A percentile compares a stretch with the other conserved stretches of the same genome.
Conservation (phyloP, 1,284 basidiomycete genomes). For the Tylopilus sp. region DNA sequence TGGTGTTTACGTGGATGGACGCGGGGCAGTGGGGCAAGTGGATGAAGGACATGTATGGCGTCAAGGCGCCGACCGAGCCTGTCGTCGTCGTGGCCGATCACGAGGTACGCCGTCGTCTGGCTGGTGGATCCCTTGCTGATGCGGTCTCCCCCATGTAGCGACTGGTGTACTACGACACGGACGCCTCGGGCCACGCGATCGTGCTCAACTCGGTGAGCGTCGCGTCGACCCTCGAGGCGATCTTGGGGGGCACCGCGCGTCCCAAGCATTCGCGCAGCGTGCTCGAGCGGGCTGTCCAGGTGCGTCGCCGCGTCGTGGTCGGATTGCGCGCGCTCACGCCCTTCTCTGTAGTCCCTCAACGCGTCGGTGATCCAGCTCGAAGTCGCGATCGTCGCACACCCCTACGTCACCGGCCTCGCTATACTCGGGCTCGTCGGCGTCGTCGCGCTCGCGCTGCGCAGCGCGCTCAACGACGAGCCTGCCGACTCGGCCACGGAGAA, state of each 20-base stretch:
- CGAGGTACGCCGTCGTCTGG: constrained; percentile 36
- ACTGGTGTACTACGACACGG: constrained; percentile 66
- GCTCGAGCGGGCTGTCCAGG: constrained; percentile 65
- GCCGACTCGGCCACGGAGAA: constrained; percentile 13
- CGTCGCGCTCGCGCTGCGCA: constrained; percentile 14
- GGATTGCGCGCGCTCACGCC: no score
- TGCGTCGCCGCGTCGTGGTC: no score
- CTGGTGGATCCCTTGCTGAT: not conserved
- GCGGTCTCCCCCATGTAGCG: constrained; percentile 35
- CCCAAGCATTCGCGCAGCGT: constrained; percentile 70
- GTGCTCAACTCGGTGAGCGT: constrained; percentile 56
- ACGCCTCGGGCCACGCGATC: constrained; percentile 52
- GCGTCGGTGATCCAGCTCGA: constrained; percentile 11
- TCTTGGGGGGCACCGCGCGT: constrained; percentile 53
- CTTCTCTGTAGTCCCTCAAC: no score
- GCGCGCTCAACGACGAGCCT: constrained; percentile 18
- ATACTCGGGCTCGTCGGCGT: constrained; percentile 13
- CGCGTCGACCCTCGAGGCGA: constrained; percentile 70
- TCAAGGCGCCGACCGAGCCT: constrained; percentile 46
- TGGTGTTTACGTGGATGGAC: constrained; percentile 88
- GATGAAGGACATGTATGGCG: constrained; percentile 86
- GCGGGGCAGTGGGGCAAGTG: constrained; percentile 76
- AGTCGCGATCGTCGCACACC: constrained; percentile 18
- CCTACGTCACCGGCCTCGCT: constrained; percentile 18
- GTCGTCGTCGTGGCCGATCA: constrained; percentile 78